These are phyloP conservation scores for Cyclostephanos tholiformis DNA, from an alignment of 108 stramenopile species.

Conservation along the genomic window DNA sequence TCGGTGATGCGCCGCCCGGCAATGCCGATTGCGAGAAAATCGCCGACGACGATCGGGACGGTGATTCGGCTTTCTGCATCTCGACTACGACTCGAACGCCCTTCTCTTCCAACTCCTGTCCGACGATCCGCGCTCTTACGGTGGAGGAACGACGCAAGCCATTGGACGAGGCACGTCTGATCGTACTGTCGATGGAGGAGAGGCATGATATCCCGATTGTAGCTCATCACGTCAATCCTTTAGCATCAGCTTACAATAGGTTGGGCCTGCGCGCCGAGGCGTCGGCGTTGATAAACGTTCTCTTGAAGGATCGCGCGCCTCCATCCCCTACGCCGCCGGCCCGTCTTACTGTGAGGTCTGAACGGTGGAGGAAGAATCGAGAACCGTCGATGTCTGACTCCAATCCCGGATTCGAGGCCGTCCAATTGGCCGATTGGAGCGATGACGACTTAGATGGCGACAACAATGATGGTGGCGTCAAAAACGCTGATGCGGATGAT, in stretches of 20 bases:
- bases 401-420: slow-evolving; percentile 22
- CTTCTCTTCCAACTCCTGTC: background rate
- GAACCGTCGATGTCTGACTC: background rate
- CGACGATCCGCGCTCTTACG: slow-evolving; percentile 17
- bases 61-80: background rate
- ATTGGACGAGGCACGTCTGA: slow-evolving; percentile 58
- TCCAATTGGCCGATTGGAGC: slow-evolving; percentile 19
- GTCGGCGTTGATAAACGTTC: slow-evolving; percentile 48
- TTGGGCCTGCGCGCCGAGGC: slow-evolving; percentile 57
- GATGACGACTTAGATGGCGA: slow-evolving; percentile 55
- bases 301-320: slow-evolving; percentile 59
- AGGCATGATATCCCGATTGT: slow-evolving; percentile 55
- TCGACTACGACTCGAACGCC: background rate
- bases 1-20: background rate
- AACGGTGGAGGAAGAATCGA: slow-evolving; percentile 11
- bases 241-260: slow-evolving; percentile 67
- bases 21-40: background rate
- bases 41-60: background rate
- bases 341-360: background rate
- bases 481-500: slow-evolving; percentile 57
- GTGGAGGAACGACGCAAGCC: slow-evolving; percentile 59
- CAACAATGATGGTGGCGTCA: slow-evolving; percentile 29
- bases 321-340: slow-evolving; percentile 24
- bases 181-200: slow-evolving; percentile 50
- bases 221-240: slow-evolving; percentile 64